These are phyloP conservation scores for Mucor indicus DNA, from an alignment of 371 early-diverging fungal species.

Conservation along the genomic window DNA sequence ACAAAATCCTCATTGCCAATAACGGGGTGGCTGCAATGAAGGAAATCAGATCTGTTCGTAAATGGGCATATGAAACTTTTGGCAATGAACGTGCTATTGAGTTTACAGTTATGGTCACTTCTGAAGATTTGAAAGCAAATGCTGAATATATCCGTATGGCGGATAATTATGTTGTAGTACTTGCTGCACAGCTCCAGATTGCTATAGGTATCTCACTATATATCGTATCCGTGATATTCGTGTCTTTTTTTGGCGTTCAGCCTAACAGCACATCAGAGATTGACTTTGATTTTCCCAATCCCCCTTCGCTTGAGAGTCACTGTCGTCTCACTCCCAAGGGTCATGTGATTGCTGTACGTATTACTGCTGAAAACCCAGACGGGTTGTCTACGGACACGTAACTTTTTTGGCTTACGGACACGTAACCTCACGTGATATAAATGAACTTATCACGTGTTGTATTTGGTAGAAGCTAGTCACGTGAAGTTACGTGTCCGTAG, in stretches of 20 bases:
- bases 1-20: constrained; percentile 95
- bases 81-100: constrained; percentile 94
- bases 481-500: too few relatives aligned
- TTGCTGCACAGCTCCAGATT: constrained; percentile 96
- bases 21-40: constrained; percentile 99
- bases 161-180: constrained; percentile 96
- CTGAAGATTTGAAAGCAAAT: constrained; percentile 96
- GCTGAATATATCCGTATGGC: constrained; percentile 99
- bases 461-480: too few relatives aligned
- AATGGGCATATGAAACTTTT: constrained; percentile 98
- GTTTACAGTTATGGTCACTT: constrained; percentile 98
- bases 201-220: constrained; percentile 97
- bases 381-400: too few relatives aligned
- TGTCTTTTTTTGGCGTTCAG: constrained; percentile 87
- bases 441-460: too few relatives aligned
- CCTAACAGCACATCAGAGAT: constrained; percentile 82
- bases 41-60: constrained; percentile 96
- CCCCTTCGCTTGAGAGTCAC: constrained; percentile 72
- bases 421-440: too few relatives aligned
- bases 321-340: constrained; percentile 94
- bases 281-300: constrained; percentile 87
- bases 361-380: constrained; percentile 99
- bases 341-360: constrained; percentile 97
- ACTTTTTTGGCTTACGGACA: too few relatives aligned
- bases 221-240: constrained; percentile 94